phyloP scores from a whole-genome alignment of 768 basidiomycete species.

The Macrolepiota dolichaula region DNA sequence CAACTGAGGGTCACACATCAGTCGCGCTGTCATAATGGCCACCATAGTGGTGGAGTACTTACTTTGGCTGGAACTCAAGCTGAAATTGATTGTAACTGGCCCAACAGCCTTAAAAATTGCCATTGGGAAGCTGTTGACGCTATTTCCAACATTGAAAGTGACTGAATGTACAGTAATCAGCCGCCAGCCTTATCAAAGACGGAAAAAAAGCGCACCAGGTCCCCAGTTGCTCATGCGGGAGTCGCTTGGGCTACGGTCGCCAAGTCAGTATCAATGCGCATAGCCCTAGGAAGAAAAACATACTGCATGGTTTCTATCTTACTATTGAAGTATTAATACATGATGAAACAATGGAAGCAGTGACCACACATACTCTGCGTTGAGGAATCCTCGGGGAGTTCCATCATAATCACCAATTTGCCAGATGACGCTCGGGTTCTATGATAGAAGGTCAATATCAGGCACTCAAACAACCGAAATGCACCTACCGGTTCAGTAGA shows the following conservation, averaged over 20 bases:
- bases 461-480: neutral
- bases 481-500: conserved; percentile 25
- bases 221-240: conserved; percentile 31
- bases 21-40: neutral
- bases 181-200: neutral
- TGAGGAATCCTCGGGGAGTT: conserved; percentile 32
- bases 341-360: neutral
- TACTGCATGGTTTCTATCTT: conserved; percentile 34
- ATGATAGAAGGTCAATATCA: neutral
- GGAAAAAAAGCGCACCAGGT: conserved; percentile 18
- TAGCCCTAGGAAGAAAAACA: conserved; percentile 1
- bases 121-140: conserved; percentile 28
- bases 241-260: conserved; percentile 28
- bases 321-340: conserved; percentile 15
- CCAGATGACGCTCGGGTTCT: conserved; percentile 30
- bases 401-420: conserved; percentile 35
- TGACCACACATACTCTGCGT: conserved; percentile 27
- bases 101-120: conserved; percentile 35
- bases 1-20: conserved; percentile 11
- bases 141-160: conserved; percentile 28
- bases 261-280: neutral
- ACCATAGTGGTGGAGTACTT: neutral
- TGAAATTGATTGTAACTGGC: conserved; percentile 26
- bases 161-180: conserved; percentile 11
- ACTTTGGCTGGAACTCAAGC: conserved; percentile 24